These are phyloP conservation scores for Tilletia caries DNA, from an alignment of 1,284 basidiomycete genomes.

Conservation along the genomic window DNA sequence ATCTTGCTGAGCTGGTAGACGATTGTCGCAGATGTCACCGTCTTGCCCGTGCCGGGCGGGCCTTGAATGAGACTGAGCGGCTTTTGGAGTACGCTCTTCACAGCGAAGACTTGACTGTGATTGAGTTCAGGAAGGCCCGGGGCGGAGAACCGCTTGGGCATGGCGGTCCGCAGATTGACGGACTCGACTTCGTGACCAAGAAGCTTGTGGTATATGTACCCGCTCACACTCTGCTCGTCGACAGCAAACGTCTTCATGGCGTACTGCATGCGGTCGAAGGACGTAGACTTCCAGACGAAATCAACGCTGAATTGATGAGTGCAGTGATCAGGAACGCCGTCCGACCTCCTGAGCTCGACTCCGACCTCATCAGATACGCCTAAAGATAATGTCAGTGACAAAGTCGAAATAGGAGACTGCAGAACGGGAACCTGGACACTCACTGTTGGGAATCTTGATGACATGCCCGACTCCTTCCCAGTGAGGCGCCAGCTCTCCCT, in stretches of 20 bases:
- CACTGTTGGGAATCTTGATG: conserved; percentile 99
- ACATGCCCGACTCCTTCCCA: conserved; percentile 99
- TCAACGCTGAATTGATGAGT: conserved; percentile 93
- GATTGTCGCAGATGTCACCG: conserved; percentile 98
- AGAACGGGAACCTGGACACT: conserved; percentile 29
- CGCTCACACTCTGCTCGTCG: conserved; percentile 97
- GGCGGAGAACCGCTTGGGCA: conserved; percentile 94
- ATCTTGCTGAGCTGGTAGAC: conserved; percentile 98
- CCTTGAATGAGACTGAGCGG: conserved; percentile 93
- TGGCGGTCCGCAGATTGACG: conserved; percentile 74
- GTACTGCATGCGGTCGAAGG: conserved; percentile 97
- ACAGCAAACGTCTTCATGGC: conserved; percentile 99
- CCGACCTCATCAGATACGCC: conserved; percentile 97
- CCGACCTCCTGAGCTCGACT: conserved; percentile 81
- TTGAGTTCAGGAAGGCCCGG: conserved; percentile 91
- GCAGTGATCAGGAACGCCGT: conserved; percentile 91
- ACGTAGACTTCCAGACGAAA: conserved; percentile 99
- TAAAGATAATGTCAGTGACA: conserved; percentile 50
- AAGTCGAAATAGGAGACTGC: not conserved
- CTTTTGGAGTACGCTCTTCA: conserved; percentile 96
- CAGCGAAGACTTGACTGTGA: conserved; percentile 98
- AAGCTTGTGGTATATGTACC: conserved; percentile 97
- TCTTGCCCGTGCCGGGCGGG: conserved; percentile 97
- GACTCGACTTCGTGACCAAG: conserved; percentile 93
- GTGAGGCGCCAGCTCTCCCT: conserved; percentile 69